Evolutionary conservation across 768 basidiomycete species (phyloP).

Genomic region (Lactarius trivialis): DNA sequence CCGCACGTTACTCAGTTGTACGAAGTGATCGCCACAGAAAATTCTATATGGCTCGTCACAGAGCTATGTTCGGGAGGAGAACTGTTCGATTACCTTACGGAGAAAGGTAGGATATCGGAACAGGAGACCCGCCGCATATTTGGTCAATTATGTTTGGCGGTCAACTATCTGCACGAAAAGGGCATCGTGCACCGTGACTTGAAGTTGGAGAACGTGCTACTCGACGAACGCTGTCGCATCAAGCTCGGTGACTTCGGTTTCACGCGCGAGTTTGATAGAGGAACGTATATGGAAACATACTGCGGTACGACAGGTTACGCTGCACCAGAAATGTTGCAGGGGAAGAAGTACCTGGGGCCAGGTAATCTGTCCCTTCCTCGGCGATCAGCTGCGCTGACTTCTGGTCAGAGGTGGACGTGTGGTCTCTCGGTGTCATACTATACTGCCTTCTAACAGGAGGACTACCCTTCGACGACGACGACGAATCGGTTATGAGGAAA

Average conservation of each 20-base stretch:
- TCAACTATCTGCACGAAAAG: constrained; percentile 86
- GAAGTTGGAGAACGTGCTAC: constrained; percentile 90
- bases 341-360: constrained; percentile 84
- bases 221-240: constrained; percentile 86
- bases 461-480: constrained; percentile 44
- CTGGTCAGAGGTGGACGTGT: constrained; percentile 80
- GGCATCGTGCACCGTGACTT: constrained; percentile 96
- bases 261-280: constrained; percentile 82
- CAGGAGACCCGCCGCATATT: constrained; percentile 84
- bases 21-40: constrained; percentile 97
- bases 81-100: constrained; percentile 95
- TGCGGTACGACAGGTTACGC: constrained; percentile 95
- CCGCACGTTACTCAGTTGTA: constrained; percentile 93
- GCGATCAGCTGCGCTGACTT: neutral
- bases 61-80: constrained; percentile 97
- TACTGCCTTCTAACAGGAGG: constrained; percentile 82
- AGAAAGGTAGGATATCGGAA: constrained; percentile 83
- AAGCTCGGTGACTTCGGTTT: constrained; percentile 96
- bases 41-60: constrained; percentile 92
- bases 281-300: constrained; percentile 79
- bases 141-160: constrained; percentile 91
- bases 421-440: constrained; percentile 91
- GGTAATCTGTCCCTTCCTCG: constrained; percentile 37
- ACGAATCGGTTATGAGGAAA: constrained; percentile 45
- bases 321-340: constrained; percentile 85